Evolutionary conservation across 2,329 filamentous ascomycete genomes (phyloP).

Genomic region (Blastomyces silverae): DNA sequence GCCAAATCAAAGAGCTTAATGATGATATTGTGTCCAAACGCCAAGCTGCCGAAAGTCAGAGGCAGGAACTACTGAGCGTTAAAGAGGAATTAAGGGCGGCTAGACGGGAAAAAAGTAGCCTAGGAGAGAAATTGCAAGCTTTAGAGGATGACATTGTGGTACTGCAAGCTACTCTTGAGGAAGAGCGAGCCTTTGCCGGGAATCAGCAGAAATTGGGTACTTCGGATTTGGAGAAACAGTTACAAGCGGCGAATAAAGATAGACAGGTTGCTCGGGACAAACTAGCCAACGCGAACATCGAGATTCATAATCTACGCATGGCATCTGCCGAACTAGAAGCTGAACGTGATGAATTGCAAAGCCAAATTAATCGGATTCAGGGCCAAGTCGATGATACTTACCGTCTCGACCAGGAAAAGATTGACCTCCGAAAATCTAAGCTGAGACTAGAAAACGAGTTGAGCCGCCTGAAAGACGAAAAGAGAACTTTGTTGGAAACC

Average conservation of each 20-base stretch:
- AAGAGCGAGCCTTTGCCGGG: slow-evolving; percentile 57
- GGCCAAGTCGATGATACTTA: slow-evolving; percentile 53
- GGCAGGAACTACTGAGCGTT: slow-evolving; percentile 58
- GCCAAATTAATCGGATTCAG: slow-evolving; percentile 51
- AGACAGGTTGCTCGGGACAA: slow-evolving; percentile 59
- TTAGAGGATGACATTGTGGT: slow-evolving; percentile 73
- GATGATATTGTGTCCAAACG: slow-evolving; percentile 63
- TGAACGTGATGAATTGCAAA: slow-evolving; percentile 61
- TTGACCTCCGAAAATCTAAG: slow-evolving; percentile 61
- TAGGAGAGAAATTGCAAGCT: slow-evolving; percentile 59
- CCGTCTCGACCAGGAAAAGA: slow-evolving; percentile 60
- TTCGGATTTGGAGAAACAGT: slow-evolving; percentile 52
- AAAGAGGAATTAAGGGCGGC: slow-evolving; percentile 65
- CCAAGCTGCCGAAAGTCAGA: slow-evolving; percentile 57
- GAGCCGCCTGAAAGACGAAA: slow-evolving; percentile 59
- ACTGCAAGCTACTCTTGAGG: slow-evolving; percentile 58
- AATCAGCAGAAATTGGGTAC: slow-evolving; percentile 52
- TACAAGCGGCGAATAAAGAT: slow-evolving; percentile 53
- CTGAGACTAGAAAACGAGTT: slow-evolving; percentile 62
- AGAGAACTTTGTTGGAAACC: slow-evolving; percentile 50
- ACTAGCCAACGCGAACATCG: slow-evolving; percentile 52
- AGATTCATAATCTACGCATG: slow-evolving; percentile 54
- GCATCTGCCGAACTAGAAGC: slow-evolving; percentile 54
- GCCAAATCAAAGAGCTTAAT: slow-evolving; percentile 69
- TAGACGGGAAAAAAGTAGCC: slow-evolving; percentile 55